Base-by-base conservation (phyloP, 2,329 filamentous ascomycete species). In the Neofusicoccum ribis region DNA sequence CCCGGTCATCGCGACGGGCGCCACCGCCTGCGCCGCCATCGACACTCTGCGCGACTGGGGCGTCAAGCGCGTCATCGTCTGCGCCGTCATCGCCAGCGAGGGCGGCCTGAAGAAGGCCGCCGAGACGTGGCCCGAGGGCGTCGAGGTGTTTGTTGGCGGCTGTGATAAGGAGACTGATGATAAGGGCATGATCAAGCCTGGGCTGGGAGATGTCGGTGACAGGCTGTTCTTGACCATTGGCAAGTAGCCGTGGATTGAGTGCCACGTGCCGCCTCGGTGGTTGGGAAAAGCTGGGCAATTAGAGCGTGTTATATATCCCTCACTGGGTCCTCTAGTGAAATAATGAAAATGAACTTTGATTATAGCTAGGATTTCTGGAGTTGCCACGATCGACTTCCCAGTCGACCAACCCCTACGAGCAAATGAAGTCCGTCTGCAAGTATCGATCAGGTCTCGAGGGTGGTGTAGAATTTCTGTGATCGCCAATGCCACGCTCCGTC, bases 1-100 rank as follows among this genome's bases (percentile, higher is more conserved):
- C 75, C 95, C 94, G 3, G 87, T 98, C 70, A 96, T 98, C 74
- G 95, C 94, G 1, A 98, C 95, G 0, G 94, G 94, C 43, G 92
- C 92, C 1, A 98, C 94, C 2, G 91, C 91, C 66, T 89, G 88
- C 36, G 94, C 94, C 0, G 94, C 94, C 5, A 96, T 98, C 73
- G 91, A 95, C 74, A 93, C 92, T 0, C 82, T 98, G 66, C 86
- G 85, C 63, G 93, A 98, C 74, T 98, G 94, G 93, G 94, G 94
- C 34, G 92, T 93, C n/a, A 85, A 89, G 79, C 85, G 86, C 66
- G 88, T 98, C 64, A 80, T 97, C 47, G 86, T 97, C 46, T 80
- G 96, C 34, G 86, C 87, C 50, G 86, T 98, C 31, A 76, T 97
- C 34, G 92, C 87, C 1, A 92, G 91, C 12, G 79, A 84, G 51